Evolutionary conservation across 306 rosid species (phyloP).

Genomic region (Glycine tomentella): DNA sequence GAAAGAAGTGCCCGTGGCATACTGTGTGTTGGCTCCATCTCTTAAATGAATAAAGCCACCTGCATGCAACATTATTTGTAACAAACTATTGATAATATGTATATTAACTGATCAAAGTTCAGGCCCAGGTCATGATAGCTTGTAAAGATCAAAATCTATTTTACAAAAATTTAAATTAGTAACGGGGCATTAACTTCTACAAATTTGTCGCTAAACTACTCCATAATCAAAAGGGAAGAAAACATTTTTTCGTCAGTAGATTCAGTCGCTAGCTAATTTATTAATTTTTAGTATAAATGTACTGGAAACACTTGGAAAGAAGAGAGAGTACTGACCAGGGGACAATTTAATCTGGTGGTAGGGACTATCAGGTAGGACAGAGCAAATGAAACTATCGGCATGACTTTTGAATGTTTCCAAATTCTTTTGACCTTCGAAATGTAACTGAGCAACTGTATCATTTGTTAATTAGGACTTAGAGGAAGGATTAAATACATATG

Average conservation of each 20-base stretch:
- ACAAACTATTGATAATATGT: neutral
- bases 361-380: constrained; percentile 85
- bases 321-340: constrained; percentile 56
- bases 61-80: constrained; percentile 23
- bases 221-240: too few species aligned
- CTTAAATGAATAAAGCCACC: constrained; percentile 79
- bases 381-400: constrained; percentile 79
- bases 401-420: constrained; percentile 63
- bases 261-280: neutral
- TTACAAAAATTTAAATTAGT: too few species aligned
- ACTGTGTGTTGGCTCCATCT: constrained; percentile 93
- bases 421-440: constrained; percentile 60
- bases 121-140: too few species aligned
- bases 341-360: constrained; percentile 64
- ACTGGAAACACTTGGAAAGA: neutral
- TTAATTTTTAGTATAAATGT: neutral
- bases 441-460: constrained; percentile 52
- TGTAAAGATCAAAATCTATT: too few species aligned
- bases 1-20: constrained; percentile 69
- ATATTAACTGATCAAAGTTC: neutral
- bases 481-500: neutral
- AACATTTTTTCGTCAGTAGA: too few species aligned
- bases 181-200: too few species aligned
- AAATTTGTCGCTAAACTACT: too few species aligned
- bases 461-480: neutral